These are phyloP conservation scores for Auricularia sp. DNA, from an alignment of 768 basidiomycete species.

Conservation along the genomic window DNA sequence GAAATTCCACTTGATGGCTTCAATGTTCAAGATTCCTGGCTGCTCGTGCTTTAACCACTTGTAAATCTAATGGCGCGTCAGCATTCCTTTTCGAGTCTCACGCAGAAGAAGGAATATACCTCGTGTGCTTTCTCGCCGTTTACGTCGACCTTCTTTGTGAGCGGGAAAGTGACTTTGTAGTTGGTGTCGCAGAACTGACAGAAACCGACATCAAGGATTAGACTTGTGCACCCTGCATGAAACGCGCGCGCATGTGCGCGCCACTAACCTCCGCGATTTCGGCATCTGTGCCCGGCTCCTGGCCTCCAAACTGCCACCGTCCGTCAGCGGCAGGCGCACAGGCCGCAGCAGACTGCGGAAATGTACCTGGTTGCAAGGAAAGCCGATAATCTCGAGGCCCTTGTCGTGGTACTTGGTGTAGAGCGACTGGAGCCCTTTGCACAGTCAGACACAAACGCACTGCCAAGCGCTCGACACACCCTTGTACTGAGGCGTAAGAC, in stretches of 20 bases:
- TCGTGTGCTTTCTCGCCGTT: conserved; percentile 80
- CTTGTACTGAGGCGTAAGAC: conserved; percentile 76
- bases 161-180: conserved; percentile 81
- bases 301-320: conserved; percentile 56
- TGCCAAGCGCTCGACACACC: conserved; percentile 26
- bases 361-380: conserved; percentile 80
- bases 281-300: conserved; percentile 78
- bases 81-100: background rate
- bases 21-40: conserved; percentile 57
- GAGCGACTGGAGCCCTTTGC: conserved; percentile 60
- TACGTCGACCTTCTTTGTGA: conserved; percentile 90
- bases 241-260: conserved; percentile 4
- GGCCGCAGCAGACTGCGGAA: background rate
- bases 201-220: background rate
- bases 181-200: conserved; percentile 62
- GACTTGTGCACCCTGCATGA: background rate
- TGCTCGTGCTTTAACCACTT: conserved; percentile 78
- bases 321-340: background rate
- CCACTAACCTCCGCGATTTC: conserved; percentile 37
- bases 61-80: conserved; percentile 31
- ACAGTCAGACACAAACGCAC: background rate
- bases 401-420: conserved; percentile 74
- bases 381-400: conserved; percentile 72
- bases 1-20: conserved; percentile 87
- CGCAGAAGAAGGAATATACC: conserved; percentile 8